Evolutionary conservation across 352 stramenopile species (phyloP).

Genomic region (Phytophthora pistaciae): DNA sequence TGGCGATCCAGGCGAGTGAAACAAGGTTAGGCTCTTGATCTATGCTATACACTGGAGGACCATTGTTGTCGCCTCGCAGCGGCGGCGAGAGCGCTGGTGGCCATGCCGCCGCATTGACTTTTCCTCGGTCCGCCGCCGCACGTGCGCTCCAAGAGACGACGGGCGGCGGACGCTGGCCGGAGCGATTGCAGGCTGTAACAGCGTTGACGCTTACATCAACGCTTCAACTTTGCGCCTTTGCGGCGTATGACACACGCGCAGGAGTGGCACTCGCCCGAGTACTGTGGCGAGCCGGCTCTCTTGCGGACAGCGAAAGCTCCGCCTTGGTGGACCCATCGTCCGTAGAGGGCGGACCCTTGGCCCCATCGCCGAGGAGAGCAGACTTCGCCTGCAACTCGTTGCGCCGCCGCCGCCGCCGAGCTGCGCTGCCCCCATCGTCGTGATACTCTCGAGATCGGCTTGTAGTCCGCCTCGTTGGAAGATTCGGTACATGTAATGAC

Average conservation of each 20-base stretch:
- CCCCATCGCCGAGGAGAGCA: background rate
- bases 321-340: slow-evolving; percentile 14
- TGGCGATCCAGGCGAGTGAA: background rate
- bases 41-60: background rate
- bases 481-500: background rate
- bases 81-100: slow-evolving; percentile 3
- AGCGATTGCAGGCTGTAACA: background rate
- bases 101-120: slow-evolving; percentile 9
- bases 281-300: slow-evolving; percentile 15
- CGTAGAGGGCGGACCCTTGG: slow-evolving; percentile 24
- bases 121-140: slow-evolving; percentile 1
- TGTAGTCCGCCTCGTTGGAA: slow-evolving; percentile 5
- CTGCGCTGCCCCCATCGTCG: slow-evolving; percentile 17
- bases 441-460: slow-evolving; percentile 26
- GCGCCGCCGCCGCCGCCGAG: background rate
- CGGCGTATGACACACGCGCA: slow-evolving; percentile 23
- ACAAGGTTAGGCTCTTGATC: background rate
- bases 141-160: slow-evolving; percentile 7
- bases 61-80: slow-evolving; percentile 25
- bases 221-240: slow-evolving; percentile 13
- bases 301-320: slow-evolving; percentile 21
- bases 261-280: slow-evolving; percentile 11
- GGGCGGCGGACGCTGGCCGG: background rate
- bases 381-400: background rate
- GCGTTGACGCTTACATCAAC: slow-evolving; percentile 14